Percentiles rank a stretch among this genome's conserved stretches.
Evolutionary conservation across 306 rosid genomes (phyloP).

Genomic region (Vachellia pachyceras): DNA sequence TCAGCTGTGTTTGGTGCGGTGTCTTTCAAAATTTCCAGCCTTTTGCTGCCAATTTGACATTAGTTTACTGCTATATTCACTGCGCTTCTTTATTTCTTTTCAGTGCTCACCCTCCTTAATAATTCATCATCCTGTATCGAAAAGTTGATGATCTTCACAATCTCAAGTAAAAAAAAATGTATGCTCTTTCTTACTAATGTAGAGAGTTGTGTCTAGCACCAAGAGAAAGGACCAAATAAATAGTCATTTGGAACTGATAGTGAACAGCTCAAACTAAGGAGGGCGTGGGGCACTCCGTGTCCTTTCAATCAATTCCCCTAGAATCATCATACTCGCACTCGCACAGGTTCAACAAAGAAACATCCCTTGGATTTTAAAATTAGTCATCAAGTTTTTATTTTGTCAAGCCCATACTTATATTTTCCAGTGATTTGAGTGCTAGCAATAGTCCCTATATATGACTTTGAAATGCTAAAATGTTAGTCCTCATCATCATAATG

Average conservation of each 20-base stretch:
- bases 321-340: not conserved
- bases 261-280: not conserved
- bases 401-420: not conserved
- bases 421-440: not conserved
- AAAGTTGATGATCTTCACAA: not conserved
- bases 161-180: not conserved
- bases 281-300: not conserved
- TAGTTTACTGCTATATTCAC: not conserved
- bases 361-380: no score
- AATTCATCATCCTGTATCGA: not conserved
- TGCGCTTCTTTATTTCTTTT: not conserved
- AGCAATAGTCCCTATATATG: no score
- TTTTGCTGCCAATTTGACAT: not conserved
- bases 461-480: no score
- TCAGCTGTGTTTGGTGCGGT: not conserved
- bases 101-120: not conserved
- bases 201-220: not conserved
- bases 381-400: not conserved
- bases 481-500: no score
- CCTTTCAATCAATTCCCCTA: not conserved
- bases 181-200: not conserved
- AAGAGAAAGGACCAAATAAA: not conserved
- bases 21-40: not conserved
- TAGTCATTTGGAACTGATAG: not conserved
- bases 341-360: not conserved